These are phyloP conservation scores for Psilocybe cubensis DNA, from an alignment of 768 basidiomycete species.

Conservation along the genomic window DNA sequence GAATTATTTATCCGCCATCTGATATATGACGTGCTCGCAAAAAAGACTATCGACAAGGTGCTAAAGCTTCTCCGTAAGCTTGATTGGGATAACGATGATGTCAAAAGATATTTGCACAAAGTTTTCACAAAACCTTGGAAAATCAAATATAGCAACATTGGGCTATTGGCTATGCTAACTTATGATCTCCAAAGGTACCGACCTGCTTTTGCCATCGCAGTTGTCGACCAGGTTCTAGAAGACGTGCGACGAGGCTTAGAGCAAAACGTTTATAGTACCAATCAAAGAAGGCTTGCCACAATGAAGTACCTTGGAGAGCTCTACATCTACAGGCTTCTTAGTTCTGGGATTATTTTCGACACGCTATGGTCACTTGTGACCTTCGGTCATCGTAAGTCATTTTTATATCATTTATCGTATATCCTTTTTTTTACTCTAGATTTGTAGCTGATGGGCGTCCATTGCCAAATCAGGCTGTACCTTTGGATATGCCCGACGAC, in stretches of 20 bases:
- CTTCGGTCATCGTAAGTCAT: slow-evolving; percentile 91
- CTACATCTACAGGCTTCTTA: slow-evolving; percentile 93
- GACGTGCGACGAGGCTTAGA: slow-evolving; percentile 90
- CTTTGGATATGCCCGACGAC: slow-evolving; percentile 92
- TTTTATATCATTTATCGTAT: not conserved
- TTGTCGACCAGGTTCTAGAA: slow-evolving; percentile 95
- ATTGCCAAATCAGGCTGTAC: slow-evolving; percentile 70
- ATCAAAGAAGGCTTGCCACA: slow-evolving; percentile 89
- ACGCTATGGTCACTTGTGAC: slow-evolving; percentile 93
- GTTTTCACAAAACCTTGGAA: slow-evolving; percentile 99
- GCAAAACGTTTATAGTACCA: slow-evolving; percentile 92
- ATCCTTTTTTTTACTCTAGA: slow-evolving; percentile 15
- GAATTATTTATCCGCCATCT: slow-evolving; percentile 96
- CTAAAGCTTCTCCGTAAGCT: slow-evolving; percentile 91
- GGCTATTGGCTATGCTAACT: slow-evolving; percentile 90
- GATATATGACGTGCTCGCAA: slow-evolving; percentile 91
- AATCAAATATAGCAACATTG: slow-evolving; percentile 89
- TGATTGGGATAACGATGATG: slow-evolving; percentile 84
- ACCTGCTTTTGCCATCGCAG: slow-evolving; percentile 82
- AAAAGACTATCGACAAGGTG: slow-evolving; percentile 95
- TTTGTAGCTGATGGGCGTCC: slow-evolving; percentile 85
- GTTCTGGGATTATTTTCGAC: slow-evolving; percentile 90
- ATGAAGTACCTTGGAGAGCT: slow-evolving; percentile 96
- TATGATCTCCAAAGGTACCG: slow-evolving; percentile 95
- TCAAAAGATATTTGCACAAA: slow-evolving; percentile 73